phyloP scores from a whole-genome alignment of 495 filamentous ascomycete species.

The Hypoxylon fragiforme region DNA sequence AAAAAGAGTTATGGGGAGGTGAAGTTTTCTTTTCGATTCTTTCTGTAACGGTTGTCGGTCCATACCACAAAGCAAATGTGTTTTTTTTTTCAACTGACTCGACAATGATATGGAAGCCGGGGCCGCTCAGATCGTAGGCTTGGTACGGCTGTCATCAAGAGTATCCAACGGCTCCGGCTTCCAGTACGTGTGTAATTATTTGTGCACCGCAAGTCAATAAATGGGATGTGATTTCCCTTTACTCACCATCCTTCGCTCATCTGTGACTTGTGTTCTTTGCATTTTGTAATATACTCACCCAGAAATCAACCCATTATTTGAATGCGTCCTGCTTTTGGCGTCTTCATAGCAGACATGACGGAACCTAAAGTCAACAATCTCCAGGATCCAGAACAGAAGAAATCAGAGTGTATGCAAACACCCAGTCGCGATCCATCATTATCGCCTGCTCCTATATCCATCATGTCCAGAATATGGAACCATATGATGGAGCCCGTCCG shows the following conservation, averaged over 20 bases:
- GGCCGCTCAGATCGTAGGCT: constrained; percentile 5
- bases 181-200: constrained; percentile 2
- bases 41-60: constrained; percentile 28
- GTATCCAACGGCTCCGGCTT: constrained; percentile 12
- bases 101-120: constrained; percentile 7
- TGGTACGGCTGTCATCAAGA: neutral
- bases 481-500: constrained; percentile 45
- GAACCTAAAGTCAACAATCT: constrained; percentile 8
- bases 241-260: neutral
- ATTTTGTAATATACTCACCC: neutral
- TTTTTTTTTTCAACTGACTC: neutral
- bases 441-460: constrained; percentile 8
- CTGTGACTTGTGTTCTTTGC: constrained; percentile 3
- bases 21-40: constrained; percentile 11
- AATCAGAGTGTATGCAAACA: constrained; percentile 9
- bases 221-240: constrained; percentile 14
- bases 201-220: constrained; percentile 17
- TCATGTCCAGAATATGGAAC: constrained; percentile 36
- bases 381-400: constrained; percentile 9
- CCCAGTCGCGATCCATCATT: constrained; percentile 1
- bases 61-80: neutral
- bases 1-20: neutral
- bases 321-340: too few relatives aligned
- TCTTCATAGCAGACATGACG: constrained; percentile 16
- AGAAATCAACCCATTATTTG: neutral